phyloP scores from a whole-genome alignment of 257 asterid genomes.

The Solanum chaucha region DNA sequence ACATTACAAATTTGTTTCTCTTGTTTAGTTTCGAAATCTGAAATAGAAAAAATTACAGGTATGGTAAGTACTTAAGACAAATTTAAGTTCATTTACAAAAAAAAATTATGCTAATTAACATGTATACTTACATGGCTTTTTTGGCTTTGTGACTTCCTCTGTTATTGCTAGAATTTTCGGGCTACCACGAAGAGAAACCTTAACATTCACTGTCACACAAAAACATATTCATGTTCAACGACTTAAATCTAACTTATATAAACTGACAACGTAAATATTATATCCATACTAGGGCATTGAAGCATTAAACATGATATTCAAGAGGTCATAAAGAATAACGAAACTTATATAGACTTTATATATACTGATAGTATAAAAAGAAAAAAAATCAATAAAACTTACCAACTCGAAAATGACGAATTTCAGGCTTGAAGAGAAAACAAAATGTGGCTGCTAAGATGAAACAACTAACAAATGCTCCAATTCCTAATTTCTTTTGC shows the following conservation, averaged over 20 bases:
- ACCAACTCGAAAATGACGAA: background rate
- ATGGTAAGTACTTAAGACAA: background rate
- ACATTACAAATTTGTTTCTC: slow-evolving; percentile 11
- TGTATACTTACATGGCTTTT: background rate
- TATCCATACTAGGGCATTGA: background rate
- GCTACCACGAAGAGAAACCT: background rate
- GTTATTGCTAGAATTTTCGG: background rate
- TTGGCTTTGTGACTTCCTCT: background rate
- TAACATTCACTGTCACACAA: background rate
- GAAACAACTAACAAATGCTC: slow-evolving; percentile 29
- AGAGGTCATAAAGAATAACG: background rate
- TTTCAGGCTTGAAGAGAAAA: slow-evolving; percentile 15
- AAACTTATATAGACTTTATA: background rate
- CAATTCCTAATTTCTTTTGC: slow-evolving; percentile 21
- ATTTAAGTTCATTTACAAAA: background rate
- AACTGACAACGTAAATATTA: background rate
- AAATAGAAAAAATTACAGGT: background rate
- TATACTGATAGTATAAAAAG: background rate
- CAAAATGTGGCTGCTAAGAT: slow-evolving; percentile 18
- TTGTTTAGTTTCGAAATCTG: slow-evolving; percentile 7
- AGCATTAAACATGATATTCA: background rate
- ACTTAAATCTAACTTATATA: background rate
- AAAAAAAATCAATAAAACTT: background rate
- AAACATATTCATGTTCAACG: background rate
- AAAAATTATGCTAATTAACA: background rate